Base-by-base conservation (phyloP, 192 early-diverging fungal genomes). In the Coemansia sp. region DNA sequence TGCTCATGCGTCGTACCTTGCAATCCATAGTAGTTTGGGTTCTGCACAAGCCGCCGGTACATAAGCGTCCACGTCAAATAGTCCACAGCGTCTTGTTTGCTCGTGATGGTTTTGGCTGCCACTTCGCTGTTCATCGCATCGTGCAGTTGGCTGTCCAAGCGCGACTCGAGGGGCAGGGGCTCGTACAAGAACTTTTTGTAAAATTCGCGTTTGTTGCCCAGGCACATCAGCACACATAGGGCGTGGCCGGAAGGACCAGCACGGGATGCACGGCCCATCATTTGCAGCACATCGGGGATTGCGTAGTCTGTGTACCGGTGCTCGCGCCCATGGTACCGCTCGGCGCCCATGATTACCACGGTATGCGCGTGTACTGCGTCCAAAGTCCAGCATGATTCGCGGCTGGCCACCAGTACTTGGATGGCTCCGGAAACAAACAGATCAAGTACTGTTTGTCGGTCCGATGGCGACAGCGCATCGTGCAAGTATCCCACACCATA, bases 21-120 rank as follows among this genome's bases (percentile, higher is more conserved):
- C 48, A 99, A 67, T 15, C 90, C 90, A 65, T 97, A 97, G 80
- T 95, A 99, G 70, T 98, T 98, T 8, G 97, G 97, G 75, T 99
- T 99, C 69, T 94, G 86, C 9, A 90, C 84, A 88, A 99, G 88
- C 23, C 97, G 88, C 49, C 97, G 90, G 84, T 98, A 99, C 56
- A 98, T 69, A 82, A 98, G 93, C 25, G 96, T 94, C 97, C 97
- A 99, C 0, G 97, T 99, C 58, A 99, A 77, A 60, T 98, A 99
- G 61, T 99, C 97, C 1, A 99, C 94, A 0, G 97, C 97, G 70
- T 98, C 96, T 72, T 99, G 94, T 84, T 96, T 98, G 75, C 90
- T 96, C 71, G 91, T 89, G 47, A 99, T 94, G 0, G 94, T 94
- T 69, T 92, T 90, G 29, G 94, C 95, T 0, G 94, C 95, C 63